Base-by-base conservation (phyloP, 805 yeast species). In the Barnettozyma salicaria region DNA sequence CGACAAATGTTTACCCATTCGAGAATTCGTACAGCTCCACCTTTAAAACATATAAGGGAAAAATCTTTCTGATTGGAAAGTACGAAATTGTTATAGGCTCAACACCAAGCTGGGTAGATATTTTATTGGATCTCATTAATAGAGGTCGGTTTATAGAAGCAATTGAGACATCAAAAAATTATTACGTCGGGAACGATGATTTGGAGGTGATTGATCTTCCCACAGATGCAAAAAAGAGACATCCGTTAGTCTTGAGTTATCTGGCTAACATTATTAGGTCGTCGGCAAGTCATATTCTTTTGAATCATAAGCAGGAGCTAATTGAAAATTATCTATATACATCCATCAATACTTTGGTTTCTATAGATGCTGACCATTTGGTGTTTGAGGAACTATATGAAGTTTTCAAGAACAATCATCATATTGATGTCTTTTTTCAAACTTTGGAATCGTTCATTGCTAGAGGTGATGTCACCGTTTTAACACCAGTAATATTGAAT, bases 401-500 rank as follows among this genome's bases (percentile, higher is more conserved):
- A 6, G 54, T 58, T 8, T 65, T 68, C 41, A 61, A 58, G 19
- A 35, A 39, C 2, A 25, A 37, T 12, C 27, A 52, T 1, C 55
- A 64, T 14, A 53, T 49, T 3, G 55, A 50, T 0, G 30, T 64
- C 1, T 83, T 74, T 43, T 80, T 79, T 47, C 68, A 67, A 3
- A 59, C 63, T 1, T 54, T 87, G 22, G 78, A 76, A 37, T 61
- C 67, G 0, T 72, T 70, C 34, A 70, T 83, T 13, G 45, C 74
- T 16, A 58, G 63, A 2, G 72, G 72, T 0, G 49, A 64, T 9
- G 64, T 84, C 8, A 51, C 52, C 2, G 42, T 58, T 0, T 54
- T 88, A 4, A 76, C 95, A 0, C 89, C 96, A 0, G 43, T 58
- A 0, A 64, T 87, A 1, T 65, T 86, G 44, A 76, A 76, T 46